These are phyloP conservation scores for Mallotus japonicus DNA, from an alignment of 441 rosid genomes.

Conservation along the genomic window DNA sequence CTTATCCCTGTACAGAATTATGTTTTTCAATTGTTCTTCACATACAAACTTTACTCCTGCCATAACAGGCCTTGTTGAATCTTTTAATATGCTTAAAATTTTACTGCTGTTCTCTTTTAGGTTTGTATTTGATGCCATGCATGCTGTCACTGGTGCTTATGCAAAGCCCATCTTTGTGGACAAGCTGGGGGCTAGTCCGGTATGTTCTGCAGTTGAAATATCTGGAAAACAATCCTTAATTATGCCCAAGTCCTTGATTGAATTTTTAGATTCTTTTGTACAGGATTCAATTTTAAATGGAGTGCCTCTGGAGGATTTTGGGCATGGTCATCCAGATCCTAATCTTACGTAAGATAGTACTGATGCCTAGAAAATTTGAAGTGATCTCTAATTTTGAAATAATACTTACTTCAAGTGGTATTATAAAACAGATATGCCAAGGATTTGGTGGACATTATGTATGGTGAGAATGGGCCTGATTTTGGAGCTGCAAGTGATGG, in stretches of 20 bases:
- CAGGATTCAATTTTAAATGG: conserved; percentile 88
- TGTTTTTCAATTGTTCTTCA: background rate
- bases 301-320: conserved; percentile 91
- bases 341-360: conserved; percentile 73
- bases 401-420: conserved; percentile 23
- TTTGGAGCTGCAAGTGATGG: conserved; percentile 99
- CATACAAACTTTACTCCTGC: conserved; percentile 1
- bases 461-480: conserved; percentile 77
- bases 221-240: conserved; percentile 16
- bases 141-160: conserved; percentile 96
- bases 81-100: conserved; percentile 14
- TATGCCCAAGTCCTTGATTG: conserved; percentile 24
- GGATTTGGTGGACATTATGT: conserved; percentile 85
- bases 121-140: conserved; percentile 94
- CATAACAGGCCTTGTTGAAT: background rate
- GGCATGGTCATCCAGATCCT: conserved; percentile 98
- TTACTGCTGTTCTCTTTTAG: conserved; percentile 36
- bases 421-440: conserved; percentile 72
- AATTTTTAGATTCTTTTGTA: conserved; percentile 23
- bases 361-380: background rate
- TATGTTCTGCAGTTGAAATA: conserved; percentile 31
- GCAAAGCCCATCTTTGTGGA: conserved; percentile 92
- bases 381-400: conserved; percentile 12
- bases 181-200: conserved; percentile 70
- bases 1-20: background rate